A percentile compares a stretch with the other conserved stretches of the same genome.
phyloP scores from a whole-genome alignment of 352 stramenopile species.

The Globisporangium orthogonon region DNA sequence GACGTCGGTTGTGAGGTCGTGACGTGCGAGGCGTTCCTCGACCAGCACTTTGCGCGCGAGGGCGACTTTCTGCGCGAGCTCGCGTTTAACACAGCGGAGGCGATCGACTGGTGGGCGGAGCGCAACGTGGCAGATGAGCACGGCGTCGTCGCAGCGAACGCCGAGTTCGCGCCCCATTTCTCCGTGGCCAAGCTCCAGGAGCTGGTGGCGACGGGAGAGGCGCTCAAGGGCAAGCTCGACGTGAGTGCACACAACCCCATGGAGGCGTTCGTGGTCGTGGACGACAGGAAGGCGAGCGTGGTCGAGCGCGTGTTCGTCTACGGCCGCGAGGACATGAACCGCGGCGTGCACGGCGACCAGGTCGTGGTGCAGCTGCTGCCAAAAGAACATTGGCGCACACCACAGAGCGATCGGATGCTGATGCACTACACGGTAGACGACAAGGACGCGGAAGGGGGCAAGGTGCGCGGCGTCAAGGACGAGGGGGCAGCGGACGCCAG shows the following conservation, averaged over 20 bases:
- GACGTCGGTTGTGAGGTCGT: conserved; percentile 36
- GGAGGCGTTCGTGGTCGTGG: conserved; percentile 65
- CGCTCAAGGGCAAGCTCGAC: conserved; percentile 51
- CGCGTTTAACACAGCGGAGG: conserved; percentile 52
- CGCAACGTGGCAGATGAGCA: conserved; percentile 17
- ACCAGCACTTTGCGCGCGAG: conserved; percentile 27
- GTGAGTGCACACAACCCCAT: conserved; percentile 69
- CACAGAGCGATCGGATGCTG: conserved; percentile 53
- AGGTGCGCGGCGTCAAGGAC: conserved; percentile 7
- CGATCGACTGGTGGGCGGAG: conserved; percentile 37
- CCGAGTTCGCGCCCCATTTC: conserved; percentile 58
- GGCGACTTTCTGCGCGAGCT: conserved; percentile 46
- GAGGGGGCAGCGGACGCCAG: conserved; percentile 6
- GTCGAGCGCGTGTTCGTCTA: conserved; percentile 66
- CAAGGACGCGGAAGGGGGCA: conserved; percentile 12
- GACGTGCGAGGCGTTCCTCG: conserved; percentile 52
- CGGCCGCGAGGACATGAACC: conserved; percentile 90
- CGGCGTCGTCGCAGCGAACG: conserved; percentile 16
- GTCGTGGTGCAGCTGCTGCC: conserved; percentile 93
- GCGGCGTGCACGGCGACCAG: conserved; percentile 95
- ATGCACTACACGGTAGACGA: conserved; percentile 71
- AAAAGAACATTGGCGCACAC: conserved; percentile 65
- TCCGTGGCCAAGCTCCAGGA: conserved; percentile 27
- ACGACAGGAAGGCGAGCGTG: conserved; percentile 17
- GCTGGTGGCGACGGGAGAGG: conserved; percentile 18